phyloP scores from a whole-genome alignment of 2,329 filamentous ascomycete genomes.

The Cercospora sp. region DNA sequence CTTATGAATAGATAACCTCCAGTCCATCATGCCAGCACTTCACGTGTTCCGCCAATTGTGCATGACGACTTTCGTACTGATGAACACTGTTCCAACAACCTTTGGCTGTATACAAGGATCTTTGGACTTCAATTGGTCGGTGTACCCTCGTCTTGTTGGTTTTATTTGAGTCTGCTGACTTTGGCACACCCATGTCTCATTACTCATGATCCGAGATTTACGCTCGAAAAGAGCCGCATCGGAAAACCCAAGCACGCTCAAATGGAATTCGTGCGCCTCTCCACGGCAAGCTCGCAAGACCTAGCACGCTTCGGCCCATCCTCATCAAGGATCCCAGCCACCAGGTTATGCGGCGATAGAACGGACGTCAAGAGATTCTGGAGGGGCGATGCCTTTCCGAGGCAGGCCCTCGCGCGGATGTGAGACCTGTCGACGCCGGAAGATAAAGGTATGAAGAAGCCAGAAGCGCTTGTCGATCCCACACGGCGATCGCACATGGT shows the following conservation, averaged over 20 bases:
- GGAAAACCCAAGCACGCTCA: not conserved
- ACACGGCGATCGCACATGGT: conserved; percentile 1
- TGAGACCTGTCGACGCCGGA: conserved; percentile 27
- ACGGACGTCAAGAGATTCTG: not conserved
- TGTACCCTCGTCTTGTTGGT: not conserved
- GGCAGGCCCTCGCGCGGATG: conserved; percentile 23
- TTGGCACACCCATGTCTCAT: not conserved
- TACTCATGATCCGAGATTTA: conserved; percentile 6
- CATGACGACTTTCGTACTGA: not conserved
- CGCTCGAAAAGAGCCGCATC: conserved; percentile 7
- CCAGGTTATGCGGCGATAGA: not conserved
- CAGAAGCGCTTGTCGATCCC: not conserved
- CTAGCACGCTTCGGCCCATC: conserved; percentile 2
- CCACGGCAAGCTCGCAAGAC: conserved; percentile 1
- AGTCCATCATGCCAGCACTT: not conserved
- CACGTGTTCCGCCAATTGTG: not conserved
- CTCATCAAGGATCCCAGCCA: conserved; percentile 6
- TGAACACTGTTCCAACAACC: not conserved
- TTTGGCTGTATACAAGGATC: conserved; percentile 3
- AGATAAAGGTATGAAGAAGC: conserved; percentile 26
- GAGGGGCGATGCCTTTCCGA: conserved; percentile 19
- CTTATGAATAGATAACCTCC: conserved; percentile 2
- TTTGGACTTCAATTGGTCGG: conserved; percentile 2
- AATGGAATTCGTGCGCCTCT: not conserved
- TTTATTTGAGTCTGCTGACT: conserved; percentile 5